Evolutionary conservation across 129 eudicot genomes (phyloP).

Genomic region (Solidago caesia): DNA sequence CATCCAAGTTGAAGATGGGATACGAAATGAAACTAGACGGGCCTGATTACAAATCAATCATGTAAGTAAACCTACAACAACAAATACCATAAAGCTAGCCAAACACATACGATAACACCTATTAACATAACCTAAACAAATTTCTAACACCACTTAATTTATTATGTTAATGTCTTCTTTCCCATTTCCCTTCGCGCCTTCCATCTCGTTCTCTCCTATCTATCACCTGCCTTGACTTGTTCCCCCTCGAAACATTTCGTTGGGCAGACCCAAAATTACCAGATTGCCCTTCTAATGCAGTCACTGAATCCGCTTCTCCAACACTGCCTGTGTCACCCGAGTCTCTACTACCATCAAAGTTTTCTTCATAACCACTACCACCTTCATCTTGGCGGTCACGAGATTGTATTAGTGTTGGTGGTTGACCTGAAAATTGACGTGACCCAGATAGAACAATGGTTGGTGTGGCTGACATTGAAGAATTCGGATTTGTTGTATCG

Average conservation of each 20-base stretch:
- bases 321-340: constrained; percentile 91
- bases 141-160: neutral
- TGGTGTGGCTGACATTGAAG: constrained; percentile 42
- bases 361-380: constrained; percentile 85
- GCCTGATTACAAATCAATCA: neutral
- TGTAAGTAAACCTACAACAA: neutral
- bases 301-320: constrained; percentile 73
- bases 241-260: constrained; percentile 70
- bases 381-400: constrained; percentile 83
- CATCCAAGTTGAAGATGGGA: neutral
- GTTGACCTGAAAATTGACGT: constrained; percentile 66
- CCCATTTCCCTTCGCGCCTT: constrained; percentile 98
- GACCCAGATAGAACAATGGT: constrained; percentile 57
- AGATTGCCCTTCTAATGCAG: constrained; percentile 71
- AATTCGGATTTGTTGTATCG: constrained; percentile 41
- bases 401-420: constrained; percentile 75
- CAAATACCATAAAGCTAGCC: neutral
- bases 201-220: constrained; percentile 92
- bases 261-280: constrained; percentile 56
- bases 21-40: neutral
- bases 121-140: neutral
- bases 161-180: constrained; percentile 66
- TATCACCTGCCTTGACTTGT: constrained; percentile 73
- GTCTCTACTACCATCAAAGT: constrained; percentile 82
- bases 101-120: neutral